Evolutionary conservation across 78 protist genomes (phyloP).

Genomic region (Polysphondylium violaceum): DNA sequence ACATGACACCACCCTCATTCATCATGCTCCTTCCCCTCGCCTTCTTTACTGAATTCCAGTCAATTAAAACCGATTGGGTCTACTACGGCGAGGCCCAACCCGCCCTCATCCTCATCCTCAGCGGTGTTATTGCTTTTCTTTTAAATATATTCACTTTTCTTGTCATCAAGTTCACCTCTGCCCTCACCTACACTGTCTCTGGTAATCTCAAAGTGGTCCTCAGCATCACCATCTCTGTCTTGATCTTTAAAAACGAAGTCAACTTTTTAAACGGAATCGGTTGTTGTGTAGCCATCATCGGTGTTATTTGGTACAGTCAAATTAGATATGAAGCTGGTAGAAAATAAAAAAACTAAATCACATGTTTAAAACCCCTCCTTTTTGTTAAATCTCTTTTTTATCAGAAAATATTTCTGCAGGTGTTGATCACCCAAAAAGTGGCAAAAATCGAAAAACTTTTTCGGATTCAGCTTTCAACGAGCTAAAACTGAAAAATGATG

Average conservation of each 20-base stretch:
- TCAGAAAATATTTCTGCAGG: no score
- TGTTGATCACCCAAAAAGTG: no score
- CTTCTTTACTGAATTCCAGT: neutral
- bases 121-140: constrained; percentile 58
- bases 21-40: constrained; percentile 6
- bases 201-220: constrained; percentile 85
- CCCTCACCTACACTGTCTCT: constrained; percentile 77
- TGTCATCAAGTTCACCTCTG: constrained; percentile 79
- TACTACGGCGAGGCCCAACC: neutral
- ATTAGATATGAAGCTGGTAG: constrained; percentile 43
- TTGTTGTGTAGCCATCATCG: constrained; percentile 29
- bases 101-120: neutral
- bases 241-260: constrained; percentile 69
- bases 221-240: constrained; percentile 62
- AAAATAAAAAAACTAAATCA: neutral
- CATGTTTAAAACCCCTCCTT: neutral
- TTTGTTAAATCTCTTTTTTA: no score
- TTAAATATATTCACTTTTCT: constrained; percentile 73
- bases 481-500: no score
- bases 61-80: constrained; percentile 12
- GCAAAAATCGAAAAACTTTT: no score
- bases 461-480: no score
- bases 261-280: constrained; percentile 40
- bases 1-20: constrained; percentile 50
- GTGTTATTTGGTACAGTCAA: constrained; percentile 60